Evolutionary conservation across 305 asterid genomes (phyloP), one percentile per base, ranked within the genome.

Genomic region (Fraxinus platypoda): DNA sequence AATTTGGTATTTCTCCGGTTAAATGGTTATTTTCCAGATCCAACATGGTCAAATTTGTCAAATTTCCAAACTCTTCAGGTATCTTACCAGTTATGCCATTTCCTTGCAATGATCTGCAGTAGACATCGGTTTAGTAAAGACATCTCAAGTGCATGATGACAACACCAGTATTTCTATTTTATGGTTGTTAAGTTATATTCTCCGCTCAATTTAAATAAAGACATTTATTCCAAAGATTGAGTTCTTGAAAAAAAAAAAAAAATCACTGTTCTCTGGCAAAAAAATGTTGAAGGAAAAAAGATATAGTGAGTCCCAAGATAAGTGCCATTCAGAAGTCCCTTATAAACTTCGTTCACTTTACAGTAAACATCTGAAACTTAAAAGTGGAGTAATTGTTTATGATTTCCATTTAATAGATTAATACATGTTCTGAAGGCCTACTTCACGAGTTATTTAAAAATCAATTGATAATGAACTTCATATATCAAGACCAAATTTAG

Each of bases 11-110:
- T 82, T 89, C 94, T 87, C 99, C 98, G 13, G 90, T 89, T 72
- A 95, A 89, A 76, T 28, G 87, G 84, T 95, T 95, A 76, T 89
- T 89, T 83, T 90, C 95, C 84, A 95, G 87, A 89, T 95, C 92
- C 87, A 95, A 86, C 96, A 92, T 94, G 3, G 96, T 90, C 91
- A 95, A 88, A 88, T 91, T 91, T n/a, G 93, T 86, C 86, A 95
- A 86, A 86, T 93, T 91, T 74, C 99, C 99, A 54, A 90, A 81
- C 81, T 91, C 94, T 81, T 87, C 91, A 6, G 99, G 98, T 88
- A 95, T 95, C 81, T 78, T 81, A 52, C 98, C 99, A 8, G 87
- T 89, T 75, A 95, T 94, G 80, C 87, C 90, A 82, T 95, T 95
- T 85, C 99, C 99, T 92, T 94, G 97, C 84, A 95, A 82, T 71